Base-by-base conservation (phyloP, 345 rosid species). In the Populus euphratica region DNA sequence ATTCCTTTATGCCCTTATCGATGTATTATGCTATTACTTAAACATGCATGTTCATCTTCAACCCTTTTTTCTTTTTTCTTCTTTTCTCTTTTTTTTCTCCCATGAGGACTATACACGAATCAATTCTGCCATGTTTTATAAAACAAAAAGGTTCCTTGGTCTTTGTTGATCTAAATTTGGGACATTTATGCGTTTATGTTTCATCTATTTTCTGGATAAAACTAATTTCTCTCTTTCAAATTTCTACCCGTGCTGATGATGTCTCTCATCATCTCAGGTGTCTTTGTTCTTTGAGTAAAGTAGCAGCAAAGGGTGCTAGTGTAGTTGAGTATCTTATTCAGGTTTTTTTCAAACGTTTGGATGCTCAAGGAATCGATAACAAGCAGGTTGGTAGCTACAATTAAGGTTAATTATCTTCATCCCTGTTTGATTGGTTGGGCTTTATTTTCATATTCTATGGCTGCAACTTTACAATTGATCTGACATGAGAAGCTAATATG, bases 251-350 rank as follows among this genome's bases (percentile, higher is more conserved):
- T 38, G 16, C 54, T 69, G 14, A 68, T 61, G 41, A 68, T 68
- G 41, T 43, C 38, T 39, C 78, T 77, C 76, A 65, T 78, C 39
- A 74, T 81, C 52, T 47, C 85, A 96, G 99, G 92, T 96, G 98
- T 81, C 93, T 96, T 70, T 91, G 97, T 76, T 92, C 97, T 71
- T 90, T 94, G 84, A 89, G 93, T 79, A 89, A 84, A 88, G 86
- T 89, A 73, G 86, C 90, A 80, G 97, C 95, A 80, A 87, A 89
- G 77, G 93, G 89, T 77, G 89, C 88, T 80, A 83, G 83, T 78
- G 88, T 88, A 50, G 86, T 96, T 76, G 97, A 91, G 83, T 89
- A 92, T 85, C 99, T 96, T 84, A 85, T 94, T 81, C 96, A 86
- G 81, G 87, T 96, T 75, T 96, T 96, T 84, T 91, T 91, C 79